Evolutionary conservation across 2,329 filamentous ascomycete species (phyloP).

Genomic region (Fusarium veterinarium): DNA sequence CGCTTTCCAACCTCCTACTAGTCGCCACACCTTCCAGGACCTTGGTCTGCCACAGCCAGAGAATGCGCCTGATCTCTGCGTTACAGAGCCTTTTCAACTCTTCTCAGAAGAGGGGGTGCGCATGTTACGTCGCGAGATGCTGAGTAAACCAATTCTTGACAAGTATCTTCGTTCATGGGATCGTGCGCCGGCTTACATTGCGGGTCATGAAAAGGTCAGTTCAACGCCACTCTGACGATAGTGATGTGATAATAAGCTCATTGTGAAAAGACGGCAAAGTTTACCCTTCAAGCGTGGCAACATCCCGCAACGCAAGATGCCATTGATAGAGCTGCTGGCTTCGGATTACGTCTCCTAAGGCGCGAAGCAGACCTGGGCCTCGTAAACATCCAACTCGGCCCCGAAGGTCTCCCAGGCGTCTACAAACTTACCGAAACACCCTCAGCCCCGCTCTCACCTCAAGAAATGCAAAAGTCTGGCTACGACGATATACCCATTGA

Average conservation of each 20-base stretch:
- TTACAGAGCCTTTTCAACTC: neutral
- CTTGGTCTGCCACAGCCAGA: neutral
- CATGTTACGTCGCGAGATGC: neutral
- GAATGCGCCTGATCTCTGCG: neutral
- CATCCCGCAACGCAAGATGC: neutral
- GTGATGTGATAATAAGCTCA: fast-evolving
- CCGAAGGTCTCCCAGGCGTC: neutral
- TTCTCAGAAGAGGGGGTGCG: slow-evolving; percentile 4
- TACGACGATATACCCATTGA: slow-evolving; percentile 12
- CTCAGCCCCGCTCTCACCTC: neutral
- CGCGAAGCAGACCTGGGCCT: neutral
- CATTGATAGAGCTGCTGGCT: neutral
- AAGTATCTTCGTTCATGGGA: slow-evolving; percentile 2
- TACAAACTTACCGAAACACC: neutral
- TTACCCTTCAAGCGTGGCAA: neutral
- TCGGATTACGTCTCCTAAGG: neutral
- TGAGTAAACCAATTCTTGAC: neutral
- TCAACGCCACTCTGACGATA: fast-evolving
- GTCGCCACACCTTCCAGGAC: neutral
- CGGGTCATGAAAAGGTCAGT: neutral
- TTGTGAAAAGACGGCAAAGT: neutral
- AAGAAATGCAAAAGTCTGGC: neutral
- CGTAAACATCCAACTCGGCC: slow-evolving; percentile 2
- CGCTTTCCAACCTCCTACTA: neutral
- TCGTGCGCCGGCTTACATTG: neutral